These are phyloP conservation scores for Apiotrichum porosum DNA, from an alignment of 1,284 basidiomycete species.

Conservation along the genomic window DNA sequence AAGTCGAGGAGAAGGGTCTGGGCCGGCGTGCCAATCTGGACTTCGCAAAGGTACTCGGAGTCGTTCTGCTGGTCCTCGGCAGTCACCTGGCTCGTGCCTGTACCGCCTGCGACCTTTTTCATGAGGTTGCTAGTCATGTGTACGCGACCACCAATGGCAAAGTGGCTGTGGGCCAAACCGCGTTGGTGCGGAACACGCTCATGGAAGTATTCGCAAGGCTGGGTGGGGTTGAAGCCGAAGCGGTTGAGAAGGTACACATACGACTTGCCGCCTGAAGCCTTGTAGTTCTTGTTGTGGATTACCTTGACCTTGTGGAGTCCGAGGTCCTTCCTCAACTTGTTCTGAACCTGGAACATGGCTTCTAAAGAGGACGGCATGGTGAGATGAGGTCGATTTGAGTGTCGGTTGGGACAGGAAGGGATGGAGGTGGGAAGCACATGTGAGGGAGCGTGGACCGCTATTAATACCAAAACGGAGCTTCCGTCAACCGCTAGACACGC, in stretches of 20 bases:
- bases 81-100: neutral
- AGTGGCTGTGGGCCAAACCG: neutral
- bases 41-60: constrained; percentile 26
- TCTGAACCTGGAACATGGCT: neutral
- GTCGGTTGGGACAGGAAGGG: no score
- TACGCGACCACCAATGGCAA: neutral
- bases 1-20: constrained; percentile 49
- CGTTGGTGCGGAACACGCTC: neutral
- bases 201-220: neutral
- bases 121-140: neutral
- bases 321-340: neutral
- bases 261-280: constrained; percentile 3
- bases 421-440: no score
- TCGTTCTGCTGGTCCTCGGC: constrained; percentile 9
- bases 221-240: constrained; percentile 4
- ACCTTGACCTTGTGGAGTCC: neutral
- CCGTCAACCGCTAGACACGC: no score
- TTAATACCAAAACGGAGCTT: no score
- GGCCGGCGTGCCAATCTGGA: constrained; percentile 34
- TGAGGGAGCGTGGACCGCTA: no score
- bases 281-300: constrained; percentile 2
- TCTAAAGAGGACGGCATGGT: neutral
- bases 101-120: neutral
- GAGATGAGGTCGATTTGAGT: neutral
- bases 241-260: constrained; percentile 4